phyloP scores from a whole-genome alignment of 148 eudicot species.

The Rhododendron vialii region DNA sequence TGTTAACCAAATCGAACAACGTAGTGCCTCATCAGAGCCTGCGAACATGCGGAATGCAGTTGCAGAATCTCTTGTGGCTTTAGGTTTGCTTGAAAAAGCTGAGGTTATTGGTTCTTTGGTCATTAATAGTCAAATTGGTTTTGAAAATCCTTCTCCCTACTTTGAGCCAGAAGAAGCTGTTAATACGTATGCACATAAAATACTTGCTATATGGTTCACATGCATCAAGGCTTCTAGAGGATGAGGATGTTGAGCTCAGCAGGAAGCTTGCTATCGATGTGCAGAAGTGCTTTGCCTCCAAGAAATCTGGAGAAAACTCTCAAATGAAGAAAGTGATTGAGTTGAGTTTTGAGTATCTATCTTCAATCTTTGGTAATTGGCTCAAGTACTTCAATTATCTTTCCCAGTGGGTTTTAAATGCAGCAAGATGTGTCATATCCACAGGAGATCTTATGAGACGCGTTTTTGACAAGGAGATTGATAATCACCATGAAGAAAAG shows the following conservation, averaged over 20 bases:
- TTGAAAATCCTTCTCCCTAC: constrained; percentile 20
- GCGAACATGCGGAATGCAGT: constrained; percentile 82
- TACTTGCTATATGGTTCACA: constrained; percentile 69
- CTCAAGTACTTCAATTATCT: constrained; percentile 60
- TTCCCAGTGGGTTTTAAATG: constrained; percentile 46
- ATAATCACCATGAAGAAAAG: constrained; percentile 92
- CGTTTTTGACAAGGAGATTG: constrained; percentile 94
- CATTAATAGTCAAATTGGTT: constrained; percentile 20
- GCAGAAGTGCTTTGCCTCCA: constrained; percentile 53
- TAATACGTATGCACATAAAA: constrained; percentile 42
- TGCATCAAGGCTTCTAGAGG: constrained; percentile 85
- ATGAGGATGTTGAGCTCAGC: constrained; percentile 73
- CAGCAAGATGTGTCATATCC: constrained; percentile 48
- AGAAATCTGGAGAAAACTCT: constrained; percentile 20
- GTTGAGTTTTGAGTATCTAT: constrained; percentile 64
- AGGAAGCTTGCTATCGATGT: constrained; percentile 59
- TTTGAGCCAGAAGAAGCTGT: constrained; percentile 28
- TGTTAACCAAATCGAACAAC: constrained; percentile 45
- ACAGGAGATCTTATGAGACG: constrained; percentile 72
- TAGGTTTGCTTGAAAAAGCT: constrained; percentile 78
- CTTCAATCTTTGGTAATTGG: constrained; percentile 72
- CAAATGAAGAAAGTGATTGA: constrained; percentile 90
- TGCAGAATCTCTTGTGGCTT: constrained; percentile 75
- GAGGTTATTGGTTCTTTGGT: constrained; percentile 44
- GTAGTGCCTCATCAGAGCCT: constrained; percentile 72